These are phyloP conservation scores for Ophiostoma sp. DNA, from an alignment of 2,329 filamentous ascomycete species.

Conservation along the genomic window DNA sequence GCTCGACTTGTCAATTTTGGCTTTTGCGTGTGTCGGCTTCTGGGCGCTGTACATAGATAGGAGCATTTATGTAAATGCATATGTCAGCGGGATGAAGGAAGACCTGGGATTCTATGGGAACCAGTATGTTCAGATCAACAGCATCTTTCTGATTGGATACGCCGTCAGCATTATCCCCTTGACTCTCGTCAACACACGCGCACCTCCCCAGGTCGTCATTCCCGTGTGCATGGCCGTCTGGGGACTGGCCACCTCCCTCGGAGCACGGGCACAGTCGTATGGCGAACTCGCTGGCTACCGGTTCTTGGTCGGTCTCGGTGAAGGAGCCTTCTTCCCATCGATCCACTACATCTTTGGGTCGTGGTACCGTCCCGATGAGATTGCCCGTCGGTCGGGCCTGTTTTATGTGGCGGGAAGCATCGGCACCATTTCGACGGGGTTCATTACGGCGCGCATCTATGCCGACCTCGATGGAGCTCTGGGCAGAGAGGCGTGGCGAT, in stretches of 20 bases:
- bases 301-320: conserved; percentile 17
- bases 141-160: conserved; percentile 62
- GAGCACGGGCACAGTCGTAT: background rate
- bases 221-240: conserved; percentile 34
- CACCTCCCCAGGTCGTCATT: conserved; percentile 37
- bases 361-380: conserved; percentile 23
- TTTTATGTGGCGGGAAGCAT: conserved; percentile 34
- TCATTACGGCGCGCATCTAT: conserved; percentile 35
- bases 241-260: conserved; percentile 17
- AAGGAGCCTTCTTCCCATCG: conserved; percentile 22
- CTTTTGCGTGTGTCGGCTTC: conserved; percentile 38
- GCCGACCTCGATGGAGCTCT: conserved; percentile 39
- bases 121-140: conserved; percentile 50
- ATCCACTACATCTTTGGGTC: conserved; percentile 21
- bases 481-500: conserved; percentile 41
- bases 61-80: conserved; percentile 39
- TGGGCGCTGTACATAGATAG: conserved; percentile 21
- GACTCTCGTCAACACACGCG: conserved; percentile 39
- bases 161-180: conserved; percentile 47
- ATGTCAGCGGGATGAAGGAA: conserved; percentile 49
- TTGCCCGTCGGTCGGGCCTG: conserved; percentile 12
- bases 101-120: conserved; percentile 54
- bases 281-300: conserved; percentile 19
- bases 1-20: conserved; percentile 41
- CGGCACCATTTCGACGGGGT: conserved; percentile 17